Conservation (phyloP, 1,284 basidiomycete genomes). For the Rhodotorula sp. region DNA sequence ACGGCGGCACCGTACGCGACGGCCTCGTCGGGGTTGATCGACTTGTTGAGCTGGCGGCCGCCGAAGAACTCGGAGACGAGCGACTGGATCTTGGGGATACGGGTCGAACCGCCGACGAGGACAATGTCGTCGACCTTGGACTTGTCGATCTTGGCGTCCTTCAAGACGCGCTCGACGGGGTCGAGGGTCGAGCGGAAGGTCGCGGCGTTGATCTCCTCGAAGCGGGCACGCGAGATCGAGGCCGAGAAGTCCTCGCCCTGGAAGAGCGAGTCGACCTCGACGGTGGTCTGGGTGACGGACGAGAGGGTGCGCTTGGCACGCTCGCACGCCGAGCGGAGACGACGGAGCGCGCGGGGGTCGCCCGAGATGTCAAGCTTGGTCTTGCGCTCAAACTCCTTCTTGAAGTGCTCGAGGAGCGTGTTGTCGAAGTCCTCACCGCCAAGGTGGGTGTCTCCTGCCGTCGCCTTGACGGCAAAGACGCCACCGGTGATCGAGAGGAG, state of each 20-base stretch:
- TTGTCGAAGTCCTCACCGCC: constrained; percentile 98
- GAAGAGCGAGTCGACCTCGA: constrained; percentile 98
- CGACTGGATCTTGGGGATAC: constrained; percentile 98
- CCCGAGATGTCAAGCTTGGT: constrained; percentile 85
- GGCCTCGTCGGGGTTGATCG: constrained; percentile 58
- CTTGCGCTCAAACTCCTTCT: constrained; percentile 68
- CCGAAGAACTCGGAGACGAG: constrained; percentile 98
- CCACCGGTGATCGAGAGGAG: constrained; percentile 62
- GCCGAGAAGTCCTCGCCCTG: constrained; percentile 81
- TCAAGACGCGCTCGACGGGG: constrained; percentile 97
- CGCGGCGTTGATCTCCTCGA: constrained; percentile 96
- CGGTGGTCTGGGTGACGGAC: constrained; percentile 94
- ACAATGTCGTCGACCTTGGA: constrained; percentile 96
- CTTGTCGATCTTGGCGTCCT: constrained; percentile 95
- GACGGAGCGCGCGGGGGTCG: constrained; percentile 90
- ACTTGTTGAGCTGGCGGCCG: constrained; percentile 97
- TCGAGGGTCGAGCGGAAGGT: constrained; percentile 97
- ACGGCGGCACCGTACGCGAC: constrained; percentile 78
- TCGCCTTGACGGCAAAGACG: constrained; percentile 66
- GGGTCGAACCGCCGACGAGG: constrained; percentile 95
- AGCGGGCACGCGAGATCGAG: constrained; percentile 96
- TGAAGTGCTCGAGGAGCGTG: constrained; percentile 83
- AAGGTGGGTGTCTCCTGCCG: constrained; percentile 57
- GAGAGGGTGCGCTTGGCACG: constrained; percentile 99
- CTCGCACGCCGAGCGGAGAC: constrained; percentile 94